Base-by-base conservation (phyloP, 805 yeast genomes). In the Zygotorulaspora florentina region DNA sequence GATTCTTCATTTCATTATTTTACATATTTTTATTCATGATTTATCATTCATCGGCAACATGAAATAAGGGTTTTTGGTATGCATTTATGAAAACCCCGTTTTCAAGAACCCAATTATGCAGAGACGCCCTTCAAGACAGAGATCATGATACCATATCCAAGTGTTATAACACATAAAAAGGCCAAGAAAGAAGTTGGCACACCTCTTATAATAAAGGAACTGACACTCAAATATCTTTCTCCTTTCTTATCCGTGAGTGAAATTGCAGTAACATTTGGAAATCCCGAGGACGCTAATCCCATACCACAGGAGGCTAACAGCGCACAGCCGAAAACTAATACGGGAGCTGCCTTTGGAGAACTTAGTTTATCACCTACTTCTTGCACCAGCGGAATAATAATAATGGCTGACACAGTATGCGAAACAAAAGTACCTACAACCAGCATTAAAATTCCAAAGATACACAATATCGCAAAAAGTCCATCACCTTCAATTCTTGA, bases 191-290 rank as follows among this genome's bases (percentile, higher is more conserved):
- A 84, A 15, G 91, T 78, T 2, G 96, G 96, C 5, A 90, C 87
- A 66, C 99, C 99, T 54, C 95, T 77, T 4, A 86, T 83, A 44
- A 91, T 85, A 62, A 91, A 93, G 3, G 86, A 84, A 23, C 76
- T 71, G 29, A 89, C 96, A 8, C 83, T 81, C 55, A 91, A 70
- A 60, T 90, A 91, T 23, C 95, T 87, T 40, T 81, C 79, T n/a
- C 97, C 97, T 40, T 88, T 77, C 51, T 86, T 93, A 62, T 91
- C 96, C 2, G 90, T 79, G 84, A 87, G 83, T 51, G 97, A 87
- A 50, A 93, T 87, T 0, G 98, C 99, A 0, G 98, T 90, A 30
- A 93, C 96, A 61, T 93, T 91, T n/a, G 99, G 99, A 75, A 93
- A 93, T 0, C 99, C 98, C 0, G 95, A 84, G 0, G 98, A 90